Conservation (phyloP, 176 grass and related monocot species). For the Aegilops longissima region DNA sequence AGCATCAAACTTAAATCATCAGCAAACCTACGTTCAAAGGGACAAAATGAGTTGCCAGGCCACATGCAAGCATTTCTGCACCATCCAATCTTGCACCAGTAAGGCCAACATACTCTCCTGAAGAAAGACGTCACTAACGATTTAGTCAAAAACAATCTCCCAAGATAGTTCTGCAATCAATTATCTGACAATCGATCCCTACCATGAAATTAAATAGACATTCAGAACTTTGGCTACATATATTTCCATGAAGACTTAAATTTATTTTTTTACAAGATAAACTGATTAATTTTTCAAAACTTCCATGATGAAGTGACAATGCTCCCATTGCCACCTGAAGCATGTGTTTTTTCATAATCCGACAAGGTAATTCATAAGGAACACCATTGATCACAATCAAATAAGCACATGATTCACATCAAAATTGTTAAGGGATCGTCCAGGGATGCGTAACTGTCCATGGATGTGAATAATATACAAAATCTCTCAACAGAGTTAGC, state of each 20-base stretch:
- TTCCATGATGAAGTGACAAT: neutral
- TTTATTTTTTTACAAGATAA: neutral
- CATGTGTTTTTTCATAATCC: neutral
- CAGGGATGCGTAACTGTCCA: neutral
- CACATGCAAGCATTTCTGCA: conserved; percentile 89
- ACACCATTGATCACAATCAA: conserved; percentile 9
- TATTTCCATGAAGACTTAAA: neutral
- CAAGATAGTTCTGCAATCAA: neutral
- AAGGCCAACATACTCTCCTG: conserved; percentile 96
- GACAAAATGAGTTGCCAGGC: conserved; percentile 94
- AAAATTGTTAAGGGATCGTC: neutral
- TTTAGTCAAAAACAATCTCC: conserved; percentile 26
- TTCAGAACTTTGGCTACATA: neutral
- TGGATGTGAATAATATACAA: conserved; percentile 17
- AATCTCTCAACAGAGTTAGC: neutral
- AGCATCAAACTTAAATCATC: conserved; percentile 9
- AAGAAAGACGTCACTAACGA: conserved; percentile 32
- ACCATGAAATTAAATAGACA: neutral
- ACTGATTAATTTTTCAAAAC: neutral
- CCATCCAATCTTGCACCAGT: conserved; percentile 86
- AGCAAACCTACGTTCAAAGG: conserved; percentile 58
- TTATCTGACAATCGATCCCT: neutral
- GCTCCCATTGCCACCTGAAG: neutral
- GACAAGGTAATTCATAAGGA: neutral
- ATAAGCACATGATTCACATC: neutral